A percentile compares a stretch with the other conserved stretches of the same genome.
These are phyloP conservation scores for Vaccinium myrtillus DNA, from an alignment of 148 eudicot species.

Conservation along the genomic window DNA sequence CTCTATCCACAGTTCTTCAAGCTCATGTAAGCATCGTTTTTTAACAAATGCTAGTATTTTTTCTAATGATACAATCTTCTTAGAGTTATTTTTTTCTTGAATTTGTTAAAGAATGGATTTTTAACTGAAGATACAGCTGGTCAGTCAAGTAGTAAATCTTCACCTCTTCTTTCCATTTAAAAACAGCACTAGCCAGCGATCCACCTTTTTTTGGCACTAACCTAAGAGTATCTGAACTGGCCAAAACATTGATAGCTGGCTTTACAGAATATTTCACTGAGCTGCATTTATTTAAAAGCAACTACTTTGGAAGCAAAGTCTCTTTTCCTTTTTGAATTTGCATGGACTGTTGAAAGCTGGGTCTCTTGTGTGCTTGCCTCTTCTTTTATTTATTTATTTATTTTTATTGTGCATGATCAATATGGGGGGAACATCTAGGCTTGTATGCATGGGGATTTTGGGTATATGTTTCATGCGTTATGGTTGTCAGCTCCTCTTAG, in stretches of 20 bases:
- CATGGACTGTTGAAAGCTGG: background rate
- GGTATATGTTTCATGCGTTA: background rate
- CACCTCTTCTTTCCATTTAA: background rate
- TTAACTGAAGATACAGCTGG: background rate
- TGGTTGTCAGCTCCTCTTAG: background rate
- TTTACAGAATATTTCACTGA: too few relatives aligned
- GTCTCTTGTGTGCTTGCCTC: background rate
- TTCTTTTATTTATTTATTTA: background rate
- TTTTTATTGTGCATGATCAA: background rate
- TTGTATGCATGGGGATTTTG: background rate
- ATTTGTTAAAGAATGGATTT: background rate
- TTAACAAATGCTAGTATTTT: background rate
- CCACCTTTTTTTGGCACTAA: background rate
- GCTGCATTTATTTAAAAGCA: background rate
- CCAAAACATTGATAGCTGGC: background rate
- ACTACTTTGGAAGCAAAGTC: background rate
- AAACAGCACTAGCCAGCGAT: background rate
- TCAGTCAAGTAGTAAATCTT: background rate
- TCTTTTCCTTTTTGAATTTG: background rate
- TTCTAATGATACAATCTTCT: background rate
- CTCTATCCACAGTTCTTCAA: slow-evolving; percentile 49
- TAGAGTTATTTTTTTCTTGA: background rate
- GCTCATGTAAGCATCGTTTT: slow-evolving; percentile 51
- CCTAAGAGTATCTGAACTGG: background rate
- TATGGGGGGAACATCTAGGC: background rate